phyloP scores from a whole-genome alignment of 805 yeast genomes.

The Pichia eremophila region DNA sequence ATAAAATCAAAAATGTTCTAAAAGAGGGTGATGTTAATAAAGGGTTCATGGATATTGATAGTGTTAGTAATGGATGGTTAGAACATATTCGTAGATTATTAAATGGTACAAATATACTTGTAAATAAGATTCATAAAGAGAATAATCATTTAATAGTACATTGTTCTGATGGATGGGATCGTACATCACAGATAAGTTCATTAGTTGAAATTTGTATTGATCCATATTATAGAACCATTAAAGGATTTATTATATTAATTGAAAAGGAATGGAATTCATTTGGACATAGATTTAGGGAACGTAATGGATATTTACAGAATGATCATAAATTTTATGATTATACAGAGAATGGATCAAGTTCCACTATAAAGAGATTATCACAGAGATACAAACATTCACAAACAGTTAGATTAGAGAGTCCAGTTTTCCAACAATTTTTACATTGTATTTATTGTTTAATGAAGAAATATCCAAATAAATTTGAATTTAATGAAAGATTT shows the following conservation, averaged over 20 bases:
- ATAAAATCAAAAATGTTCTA: constrained; percentile 50
- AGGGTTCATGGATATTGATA: constrained; percentile 33
- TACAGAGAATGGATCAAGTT: constrained; percentile 24
- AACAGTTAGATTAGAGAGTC: constrained; percentile 61
- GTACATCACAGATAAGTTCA: constrained; percentile 85
- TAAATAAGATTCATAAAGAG: constrained; percentile 74
- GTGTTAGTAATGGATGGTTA: constrained; percentile 67
- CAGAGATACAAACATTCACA: constrained; percentile 40
- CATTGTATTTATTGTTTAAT: constrained; percentile 80
- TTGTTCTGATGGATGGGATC: constrained; percentile 98
- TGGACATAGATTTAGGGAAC: constrained; percentile 81
- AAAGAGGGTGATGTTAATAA: constrained; percentile 50
- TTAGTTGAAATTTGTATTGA: constrained; percentile 80
- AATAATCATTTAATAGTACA: constrained; percentile 79
- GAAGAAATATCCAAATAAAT: constrained; percentile 58
- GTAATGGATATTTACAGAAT: constrained; percentile 66
- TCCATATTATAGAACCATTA: constrained; percentile 78
- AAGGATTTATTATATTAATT: constrained; percentile 76
- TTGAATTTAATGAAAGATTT: constrained; percentile 86
- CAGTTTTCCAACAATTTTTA: constrained; percentile 87
- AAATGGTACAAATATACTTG: constrained; percentile 66
- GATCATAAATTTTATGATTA: constrained; percentile 42
- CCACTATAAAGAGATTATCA: constrained; percentile 38
- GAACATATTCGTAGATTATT: constrained; percentile 59
- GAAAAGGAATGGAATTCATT: constrained; percentile 96